Evolutionary conservation across 1,139 yeast genomes (phyloP).

Genomic region (Hansenula lynferdii): DNA sequence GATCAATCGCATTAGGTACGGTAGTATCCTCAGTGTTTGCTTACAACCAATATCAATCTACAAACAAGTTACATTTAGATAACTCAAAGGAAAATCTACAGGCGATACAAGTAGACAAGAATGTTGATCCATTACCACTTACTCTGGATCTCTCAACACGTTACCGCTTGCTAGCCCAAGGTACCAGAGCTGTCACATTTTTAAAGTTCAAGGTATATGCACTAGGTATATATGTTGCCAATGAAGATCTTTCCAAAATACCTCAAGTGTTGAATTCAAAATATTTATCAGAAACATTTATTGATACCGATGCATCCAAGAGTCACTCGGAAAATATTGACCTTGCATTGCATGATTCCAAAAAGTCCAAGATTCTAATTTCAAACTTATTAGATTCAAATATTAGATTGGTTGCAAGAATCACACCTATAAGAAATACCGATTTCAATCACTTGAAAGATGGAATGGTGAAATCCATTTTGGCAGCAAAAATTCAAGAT

Average conservation of each 20-base stretch:
- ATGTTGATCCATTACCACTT: constrained; percentile 21
- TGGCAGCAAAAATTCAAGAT: constrained; percentile 29
- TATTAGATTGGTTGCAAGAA: constrained; percentile 62
- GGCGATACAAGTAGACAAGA: constrained; percentile 15
- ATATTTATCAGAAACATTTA: constrained; percentile 29
- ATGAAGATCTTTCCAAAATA: constrained; percentile 46
- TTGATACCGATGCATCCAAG: constrained; percentile 25
- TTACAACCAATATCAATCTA: background rate
- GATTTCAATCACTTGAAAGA: constrained; percentile 87
- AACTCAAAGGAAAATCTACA: background rate
- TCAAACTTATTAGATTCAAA: constrained; percentile 52
- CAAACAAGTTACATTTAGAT: background rate
- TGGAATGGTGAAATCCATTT: constrained; percentile 72
- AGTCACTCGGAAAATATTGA: constrained; percentile 45
- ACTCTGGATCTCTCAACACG: constrained; percentile 8
- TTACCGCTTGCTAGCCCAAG: constrained; percentile 57
- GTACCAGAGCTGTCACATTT: constrained; percentile 80
- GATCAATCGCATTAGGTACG: no score
- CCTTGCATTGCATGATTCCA: constrained; percentile 54
- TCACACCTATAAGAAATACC: constrained; percentile 84
- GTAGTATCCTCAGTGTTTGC: background rate
- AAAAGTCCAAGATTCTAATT: constrained; percentile 48
- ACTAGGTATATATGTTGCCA: constrained; percentile 70
- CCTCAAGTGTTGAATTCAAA: constrained; percentile 40
- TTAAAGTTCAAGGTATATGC: constrained; percentile 83